Conservation (phyloP, 2,329 filamentous ascomycete species). For the Sporothrix pseudoabietina region DNA sequence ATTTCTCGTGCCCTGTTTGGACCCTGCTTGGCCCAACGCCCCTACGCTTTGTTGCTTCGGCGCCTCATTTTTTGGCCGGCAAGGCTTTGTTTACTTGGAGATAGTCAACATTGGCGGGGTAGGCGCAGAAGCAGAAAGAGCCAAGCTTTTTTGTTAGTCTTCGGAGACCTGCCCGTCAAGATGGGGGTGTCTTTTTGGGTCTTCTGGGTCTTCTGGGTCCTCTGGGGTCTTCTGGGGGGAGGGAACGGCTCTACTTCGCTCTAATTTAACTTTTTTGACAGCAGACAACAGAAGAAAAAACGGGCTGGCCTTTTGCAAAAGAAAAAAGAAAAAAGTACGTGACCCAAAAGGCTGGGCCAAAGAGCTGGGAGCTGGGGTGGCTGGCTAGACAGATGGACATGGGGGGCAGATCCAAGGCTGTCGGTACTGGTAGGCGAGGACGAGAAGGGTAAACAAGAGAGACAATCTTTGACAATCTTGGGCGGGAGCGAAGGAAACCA, state of each 20-base stretch:
- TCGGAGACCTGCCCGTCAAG: slow-evolving; percentile 14
- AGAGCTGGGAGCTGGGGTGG: neutral
- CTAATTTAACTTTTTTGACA: slow-evolving; percentile 31
- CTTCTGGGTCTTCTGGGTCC: neutral
- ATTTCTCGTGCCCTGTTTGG: slow-evolving; percentile 14
- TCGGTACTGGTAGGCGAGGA: slow-evolving; percentile 20
- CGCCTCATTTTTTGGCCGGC: neutral
- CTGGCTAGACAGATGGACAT: neutral
- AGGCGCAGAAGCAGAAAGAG: neutral
- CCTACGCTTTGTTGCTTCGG: neutral
- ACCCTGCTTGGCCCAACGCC: neutral
- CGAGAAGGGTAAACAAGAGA: neutral
- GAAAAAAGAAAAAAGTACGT: neutral
- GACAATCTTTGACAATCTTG: slow-evolving; percentile 15
- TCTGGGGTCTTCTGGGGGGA: too few relatives aligned
- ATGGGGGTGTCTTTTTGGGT: neutral
- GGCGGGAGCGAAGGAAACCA: neutral
- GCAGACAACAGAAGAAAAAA: neutral
- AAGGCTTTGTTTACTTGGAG: slow-evolving; percentile 21
- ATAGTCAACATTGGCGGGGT: slow-evolving; percentile 4
- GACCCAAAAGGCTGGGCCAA: slow-evolving; percentile 1
- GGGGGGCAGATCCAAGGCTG: slow-evolving; percentile 20
- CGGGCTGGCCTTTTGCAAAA: neutral
- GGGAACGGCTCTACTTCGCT: slow-evolving; percentile 33
- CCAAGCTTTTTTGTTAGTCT: neutral